Percentiles rank a stretch among this genome's conserved stretches.
Conservation (phyloP, 768 basidiomycete species). For the Trametes meyenii region DNA sequence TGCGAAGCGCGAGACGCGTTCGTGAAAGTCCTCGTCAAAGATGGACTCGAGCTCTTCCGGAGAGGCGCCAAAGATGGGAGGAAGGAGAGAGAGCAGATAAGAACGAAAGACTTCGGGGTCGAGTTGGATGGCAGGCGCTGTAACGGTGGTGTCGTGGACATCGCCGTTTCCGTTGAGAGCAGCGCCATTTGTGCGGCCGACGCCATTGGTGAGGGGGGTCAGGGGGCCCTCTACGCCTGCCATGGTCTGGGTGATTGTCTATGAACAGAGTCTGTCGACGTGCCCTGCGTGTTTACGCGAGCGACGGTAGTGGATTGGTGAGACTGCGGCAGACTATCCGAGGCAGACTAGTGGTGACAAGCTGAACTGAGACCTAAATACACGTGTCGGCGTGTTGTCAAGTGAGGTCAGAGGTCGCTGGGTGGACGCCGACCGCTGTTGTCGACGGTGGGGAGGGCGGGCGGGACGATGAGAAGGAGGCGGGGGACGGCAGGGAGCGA, state of each 20-base stretch:
- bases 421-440: background rate
- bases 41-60: slow-evolving; percentile 65
- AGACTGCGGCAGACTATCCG: slow-evolving; percentile 4
- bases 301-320: background rate
- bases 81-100: slow-evolving; percentile 74
- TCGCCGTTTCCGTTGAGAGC: slow-evolving; percentile 25
- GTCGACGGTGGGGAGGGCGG: background rate
- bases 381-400: background rate
- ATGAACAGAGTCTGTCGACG: too few species aligned
- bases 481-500: background rate
- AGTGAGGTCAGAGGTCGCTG: background rate
- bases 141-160: slow-evolving; percentile 33
- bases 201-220: slow-evolving; percentile 24
- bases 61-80: slow-evolving; percentile 78
- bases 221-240: slow-evolving; percentile 20
- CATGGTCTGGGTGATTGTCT: slow-evolving; percentile 27
- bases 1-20: slow-evolving; percentile 75
- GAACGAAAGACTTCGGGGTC: slow-evolving; percentile 70
- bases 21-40: slow-evolving; percentile 75
- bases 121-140: slow-evolving; percentile 50
- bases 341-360: background rate
- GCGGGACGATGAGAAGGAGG: background rate
- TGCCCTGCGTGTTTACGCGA: slow-evolving; percentile 1
- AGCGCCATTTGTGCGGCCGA: slow-evolving; percentile 20
- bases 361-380: background rate